These are phyloP conservation scores for Sarocladium strictum DNA, from an alignment of 2,329 filamentous ascomycete species.

Conservation along the genomic window DNA sequence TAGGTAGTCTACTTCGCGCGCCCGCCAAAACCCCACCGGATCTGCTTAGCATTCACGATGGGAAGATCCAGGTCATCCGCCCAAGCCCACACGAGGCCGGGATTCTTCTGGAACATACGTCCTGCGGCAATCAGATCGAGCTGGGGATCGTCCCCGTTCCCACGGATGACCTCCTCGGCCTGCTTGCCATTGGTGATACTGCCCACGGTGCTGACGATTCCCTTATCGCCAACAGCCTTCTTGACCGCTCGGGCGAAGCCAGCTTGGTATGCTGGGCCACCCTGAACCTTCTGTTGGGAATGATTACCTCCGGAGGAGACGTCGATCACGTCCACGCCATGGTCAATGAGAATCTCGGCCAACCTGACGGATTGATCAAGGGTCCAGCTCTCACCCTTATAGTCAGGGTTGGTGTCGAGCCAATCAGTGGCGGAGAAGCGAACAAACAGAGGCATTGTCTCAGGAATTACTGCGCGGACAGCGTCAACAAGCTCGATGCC, in stretches of 20 bases:
- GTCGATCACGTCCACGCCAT: slow-evolving; percentile 70
- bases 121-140: slow-evolving; percentile 46
- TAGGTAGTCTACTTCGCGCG: too few relatives aligned
- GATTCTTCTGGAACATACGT: slow-evolving; percentile 53
- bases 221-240: slow-evolving; percentile 58
- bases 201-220: slow-evolving; percentile 41
- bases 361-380: slow-evolving; percentile 57
- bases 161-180: slow-evolving; percentile 41
- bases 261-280: slow-evolving; percentile 63
- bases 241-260: slow-evolving; percentile 66
- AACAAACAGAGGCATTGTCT: slow-evolving; percentile 61
- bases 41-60: slow-evolving; percentile 45
- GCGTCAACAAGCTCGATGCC: slow-evolving; percentile 31
- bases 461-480: slow-evolving; percentile 53
- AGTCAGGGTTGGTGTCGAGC: slow-evolving; percentile 30
- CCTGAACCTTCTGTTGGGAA: slow-evolving; percentile 47
- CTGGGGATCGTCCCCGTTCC: slow-evolving; percentile 27
- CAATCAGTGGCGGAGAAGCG: slow-evolving; percentile 66
- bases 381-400: slow-evolving; percentile 49
- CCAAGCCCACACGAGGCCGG: slow-evolving; percentile 48
- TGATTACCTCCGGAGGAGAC: slow-evolving; percentile 64
- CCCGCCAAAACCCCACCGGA: slow-evolving; percentile 49
- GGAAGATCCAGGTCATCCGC: slow-evolving; percentile 45
- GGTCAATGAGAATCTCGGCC: slow-evolving; percentile 55
- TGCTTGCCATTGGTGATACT: slow-evolving; percentile 36